These are phyloP conservation scores for Lentinula guzmanii DNA, from an alignment of 768 basidiomycete species.

Conservation along the genomic window DNA sequence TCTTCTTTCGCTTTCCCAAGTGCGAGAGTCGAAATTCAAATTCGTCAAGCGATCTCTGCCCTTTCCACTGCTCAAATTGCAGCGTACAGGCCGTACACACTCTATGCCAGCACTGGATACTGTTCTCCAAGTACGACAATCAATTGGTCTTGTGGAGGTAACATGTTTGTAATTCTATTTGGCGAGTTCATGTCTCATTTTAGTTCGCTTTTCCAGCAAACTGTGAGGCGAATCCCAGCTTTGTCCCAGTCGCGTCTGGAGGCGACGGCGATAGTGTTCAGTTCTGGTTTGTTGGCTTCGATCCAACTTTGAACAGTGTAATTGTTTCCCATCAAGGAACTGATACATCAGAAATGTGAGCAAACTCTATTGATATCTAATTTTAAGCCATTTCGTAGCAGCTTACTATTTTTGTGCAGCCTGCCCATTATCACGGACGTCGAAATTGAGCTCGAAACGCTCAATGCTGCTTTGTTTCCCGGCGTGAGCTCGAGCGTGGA, in stretches of 20 bases:
- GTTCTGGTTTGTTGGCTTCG: conserved; percentile 43
- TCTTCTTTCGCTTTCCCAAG: background rate
- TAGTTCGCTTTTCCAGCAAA: conserved; percentile 22
- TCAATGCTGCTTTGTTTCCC: conserved; percentile 36
- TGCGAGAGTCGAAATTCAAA: background rate
- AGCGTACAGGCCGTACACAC: conserved; percentile 25
- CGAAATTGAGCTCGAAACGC: conserved; percentile 22
- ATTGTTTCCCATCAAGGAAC: conserved; percentile 19
- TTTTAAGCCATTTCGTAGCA: background rate
- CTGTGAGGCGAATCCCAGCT: conserved; percentile 40
- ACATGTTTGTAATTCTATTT: conserved; percentile 4
- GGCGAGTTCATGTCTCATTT: background rate
- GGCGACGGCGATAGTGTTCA: conserved; percentile 37
- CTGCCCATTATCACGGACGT: conserved; percentile 32
- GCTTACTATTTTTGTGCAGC: conserved; percentile 14
- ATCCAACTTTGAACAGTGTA: conserved; percentile 14
- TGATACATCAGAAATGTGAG: conserved; percentile 18
- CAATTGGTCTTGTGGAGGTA: conserved; percentile 38
- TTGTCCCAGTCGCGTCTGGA: conserved; percentile 43
- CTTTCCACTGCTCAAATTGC: conserved; percentile 18
- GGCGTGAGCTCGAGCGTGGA: conserved; percentile 31
- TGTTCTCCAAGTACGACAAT: conserved; percentile 26
- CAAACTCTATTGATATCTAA: background rate
- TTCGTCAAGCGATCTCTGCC: background rate
- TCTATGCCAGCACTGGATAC: conserved; percentile 32